Percentiles rank a stretch among this genome's conserved stretches.
Evolutionary conservation across 306 rosid genomes (phyloP).

Genomic region (Lathyrus oleraceus): DNA sequence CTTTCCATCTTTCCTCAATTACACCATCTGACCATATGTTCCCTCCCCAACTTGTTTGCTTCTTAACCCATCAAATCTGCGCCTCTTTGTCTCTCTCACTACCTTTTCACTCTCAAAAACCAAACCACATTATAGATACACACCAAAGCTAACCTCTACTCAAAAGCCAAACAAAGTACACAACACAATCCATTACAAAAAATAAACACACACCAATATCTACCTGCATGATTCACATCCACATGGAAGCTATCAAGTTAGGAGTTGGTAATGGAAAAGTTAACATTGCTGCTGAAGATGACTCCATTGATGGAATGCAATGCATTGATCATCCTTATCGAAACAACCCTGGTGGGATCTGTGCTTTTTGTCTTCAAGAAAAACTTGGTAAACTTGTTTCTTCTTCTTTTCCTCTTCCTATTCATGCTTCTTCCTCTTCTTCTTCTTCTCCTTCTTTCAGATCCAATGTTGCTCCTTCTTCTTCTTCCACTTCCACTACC

Average conservation of each 20-base stretch:
- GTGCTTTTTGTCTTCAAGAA: slow-evolving; percentile 90
- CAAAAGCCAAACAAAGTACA: not conserved
- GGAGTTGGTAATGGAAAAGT: slow-evolving; percentile 50
- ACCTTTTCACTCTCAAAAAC: slow-evolving; percentile 21
- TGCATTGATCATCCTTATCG: slow-evolving; percentile 80
- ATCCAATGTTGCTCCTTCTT: slow-evolving; percentile 47
- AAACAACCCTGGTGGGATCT: slow-evolving; percentile 94
- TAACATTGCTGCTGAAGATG: slow-evolving; percentile 59
- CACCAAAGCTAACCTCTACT: not conserved
- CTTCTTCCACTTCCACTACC: slow-evolving; percentile 25
- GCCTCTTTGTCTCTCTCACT: slow-evolving; percentile 10
- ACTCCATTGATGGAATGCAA: slow-evolving; percentile 79
- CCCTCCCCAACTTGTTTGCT: slow-evolving; percentile 20
- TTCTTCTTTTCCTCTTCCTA: slow-evolving; percentile 75
- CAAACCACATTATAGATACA: not conserved
- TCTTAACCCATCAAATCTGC: not conserved
- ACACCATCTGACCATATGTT: slow-evolving; percentile 38
- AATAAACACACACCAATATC: not conserved
- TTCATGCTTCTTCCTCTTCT: slow-evolving; percentile 60
- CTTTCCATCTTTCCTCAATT: slow-evolving; percentile 35
- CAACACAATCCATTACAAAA: not conserved
- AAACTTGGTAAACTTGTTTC: slow-evolving; percentile 92
- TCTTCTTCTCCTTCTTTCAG: slow-evolving; percentile 78
- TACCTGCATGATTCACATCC: slow-evolving; percentile 28
- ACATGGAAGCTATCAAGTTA: slow-evolving; percentile 51